Base-by-base conservation (phyloP, 2,329 filamentous ascomycete species). In the Scedosporium minutisporum region DNA sequence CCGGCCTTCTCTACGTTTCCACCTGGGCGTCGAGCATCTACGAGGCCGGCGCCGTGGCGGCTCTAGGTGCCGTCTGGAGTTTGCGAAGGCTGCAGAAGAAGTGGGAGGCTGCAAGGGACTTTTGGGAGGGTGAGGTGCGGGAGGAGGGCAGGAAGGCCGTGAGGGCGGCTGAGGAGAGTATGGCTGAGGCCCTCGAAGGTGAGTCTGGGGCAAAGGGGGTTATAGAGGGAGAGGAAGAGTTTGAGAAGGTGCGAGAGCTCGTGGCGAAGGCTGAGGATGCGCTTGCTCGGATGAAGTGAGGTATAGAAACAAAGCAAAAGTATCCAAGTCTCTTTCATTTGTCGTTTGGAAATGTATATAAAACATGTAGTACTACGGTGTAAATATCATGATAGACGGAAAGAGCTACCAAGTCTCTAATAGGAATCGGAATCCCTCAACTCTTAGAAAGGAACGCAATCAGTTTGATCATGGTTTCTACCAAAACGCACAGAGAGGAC, bases 51-150 rank as follows among this genome's bases (percentile, higher is more conserved):
- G 82, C 84, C 1, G 79, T 88, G 2, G 83, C 82, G 6, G 84
- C 85, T 3, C 72, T 88, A 1, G 86, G 86, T 6, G 74, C 85
- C 58, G 80, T 84, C 3, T 85, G 82, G 76, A 84, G 83, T 69
- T 70, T 87, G 63, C 76, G 78, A 51, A 76, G 82, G 58, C 77
- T 88, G 75, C 86, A 88, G 72, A 80, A 76, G 66, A 82, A 80
- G 67, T 88, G 86, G 86, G 84, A 87, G 67, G 72, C 77, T 3
- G 84, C 84, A 3, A 77, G 85, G 29, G 71, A 70, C 6, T 87
- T 82, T 68, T 88, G 86, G 86, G 83, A 88, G 69, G 82, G 80
- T 1, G 85, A 87, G 66, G 84, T 88, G n/a, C 78, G 84, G 46
- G 86, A 88, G 65, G 85, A 87, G 64, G 86, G 86, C 1, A 80